Evolutionary conservation across 306 rosid genomes (phyloP).

Genomic region (Pyrus pyrifolia): DNA sequence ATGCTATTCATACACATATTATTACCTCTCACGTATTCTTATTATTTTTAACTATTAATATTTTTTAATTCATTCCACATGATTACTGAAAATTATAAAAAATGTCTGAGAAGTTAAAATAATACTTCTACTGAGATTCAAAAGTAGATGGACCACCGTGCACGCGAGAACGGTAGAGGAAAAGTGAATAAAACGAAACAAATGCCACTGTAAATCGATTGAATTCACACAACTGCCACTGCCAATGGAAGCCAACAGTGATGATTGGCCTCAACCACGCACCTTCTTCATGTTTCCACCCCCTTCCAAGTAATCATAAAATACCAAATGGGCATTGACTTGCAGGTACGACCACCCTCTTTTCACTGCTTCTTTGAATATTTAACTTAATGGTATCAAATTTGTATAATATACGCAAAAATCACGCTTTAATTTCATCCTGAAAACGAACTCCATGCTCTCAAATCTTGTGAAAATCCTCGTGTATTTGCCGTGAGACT

Average conservation of each 20-base stretch:
- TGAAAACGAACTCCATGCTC: neutral
- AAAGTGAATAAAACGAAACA: neutral
- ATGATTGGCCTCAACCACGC: neutral
- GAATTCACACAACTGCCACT: neutral
- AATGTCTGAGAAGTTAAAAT: too few species aligned
- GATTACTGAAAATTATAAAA: too few species aligned
- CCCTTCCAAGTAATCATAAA: neutral
- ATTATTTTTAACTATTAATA: too few species aligned
- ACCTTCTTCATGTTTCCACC: neutral
- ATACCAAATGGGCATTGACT: constrained; percentile 12
- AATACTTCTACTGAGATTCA: too few species aligned
- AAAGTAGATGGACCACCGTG: neutral
- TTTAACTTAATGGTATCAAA: neutral
- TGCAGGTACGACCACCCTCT: constrained; percentile 2
- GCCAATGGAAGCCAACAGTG: neutral
- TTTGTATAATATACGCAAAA: neutral
- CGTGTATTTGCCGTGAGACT: constrained; percentile 3
- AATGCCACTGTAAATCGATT: neutral
- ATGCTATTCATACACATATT: too few species aligned
- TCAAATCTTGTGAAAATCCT: neutral
- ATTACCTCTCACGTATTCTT: rapidly evolving
- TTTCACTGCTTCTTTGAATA: neutral
- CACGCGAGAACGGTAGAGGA: neutral
- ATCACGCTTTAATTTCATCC: neutral
- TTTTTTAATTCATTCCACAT: rapidly evolving